Percentiles rank a stretch among this genome's conserved stretches.
phyloP scores from a whole-genome alignment of 2,329 filamentous ascomycete species.

The Endothia cerciana region DNA sequence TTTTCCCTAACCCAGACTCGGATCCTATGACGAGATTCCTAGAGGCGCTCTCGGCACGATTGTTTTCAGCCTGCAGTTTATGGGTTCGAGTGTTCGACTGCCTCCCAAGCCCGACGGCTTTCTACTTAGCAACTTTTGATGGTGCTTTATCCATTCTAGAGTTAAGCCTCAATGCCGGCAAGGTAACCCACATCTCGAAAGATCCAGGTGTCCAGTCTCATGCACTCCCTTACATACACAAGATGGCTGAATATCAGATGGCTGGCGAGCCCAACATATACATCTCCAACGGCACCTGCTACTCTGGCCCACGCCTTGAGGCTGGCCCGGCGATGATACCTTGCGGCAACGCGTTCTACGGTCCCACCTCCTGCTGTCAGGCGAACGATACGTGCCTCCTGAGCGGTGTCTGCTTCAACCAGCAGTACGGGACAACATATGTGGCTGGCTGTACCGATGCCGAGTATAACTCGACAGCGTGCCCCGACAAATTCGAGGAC shows the following conservation, averaged over 20 bases:
- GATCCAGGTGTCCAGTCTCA: background rate
- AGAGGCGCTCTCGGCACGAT: background rate
- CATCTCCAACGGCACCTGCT: constrained; percentile 42
- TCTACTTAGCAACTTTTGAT: background rate
- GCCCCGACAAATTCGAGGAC: constrained; percentile 39
- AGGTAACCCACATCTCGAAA: background rate
- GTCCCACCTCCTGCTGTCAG: constrained; percentile 39
- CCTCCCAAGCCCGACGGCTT: background rate
- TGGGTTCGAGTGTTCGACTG: background rate
- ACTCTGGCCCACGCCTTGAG: constrained; percentile 29
- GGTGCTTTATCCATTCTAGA: background rate
- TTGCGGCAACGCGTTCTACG: constrained; percentile 40
- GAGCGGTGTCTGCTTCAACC: constrained; percentile 34
- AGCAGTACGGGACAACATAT: constrained; percentile 37
- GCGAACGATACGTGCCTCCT: constrained; percentile 40
- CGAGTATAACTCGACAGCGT: constrained; percentile 37
- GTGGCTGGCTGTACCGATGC: constrained; percentile 43
- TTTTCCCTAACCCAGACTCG: too few relatives aligned
- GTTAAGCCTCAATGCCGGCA: background rate
- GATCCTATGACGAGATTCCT: background rate
- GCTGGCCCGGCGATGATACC: constrained; percentile 35
- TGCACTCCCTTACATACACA: background rate
- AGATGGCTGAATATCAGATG: background rate
- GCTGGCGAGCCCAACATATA: constrained; percentile 30
- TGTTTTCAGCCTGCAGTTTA: background rate